Conservation (phyloP, 2,329 filamentous ascomycete genomes). For the Chaetothyriales sp. region DNA sequence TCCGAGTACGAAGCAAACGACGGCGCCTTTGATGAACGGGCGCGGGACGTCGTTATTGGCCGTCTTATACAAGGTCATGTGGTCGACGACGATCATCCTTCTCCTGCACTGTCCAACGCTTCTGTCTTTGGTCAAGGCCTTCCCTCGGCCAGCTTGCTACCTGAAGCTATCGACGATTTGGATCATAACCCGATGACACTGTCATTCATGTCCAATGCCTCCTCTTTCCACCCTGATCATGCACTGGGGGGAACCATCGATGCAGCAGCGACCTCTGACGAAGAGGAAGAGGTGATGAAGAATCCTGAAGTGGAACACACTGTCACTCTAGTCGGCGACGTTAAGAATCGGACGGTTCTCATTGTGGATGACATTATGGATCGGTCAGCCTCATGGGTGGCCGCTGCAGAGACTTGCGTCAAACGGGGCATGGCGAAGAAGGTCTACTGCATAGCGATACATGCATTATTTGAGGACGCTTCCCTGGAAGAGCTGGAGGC, state of each 20-base stretch:
- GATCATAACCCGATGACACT: constrained; percentile 82
- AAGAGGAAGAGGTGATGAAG: constrained; percentile 80
- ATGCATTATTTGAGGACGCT: constrained; percentile 84
- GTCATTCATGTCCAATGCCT: constrained; percentile 64
- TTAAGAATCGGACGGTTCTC: constrained; percentile 74
- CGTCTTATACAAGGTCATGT: constrained; percentile 87
- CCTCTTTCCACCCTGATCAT: constrained; percentile 54
- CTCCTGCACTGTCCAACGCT: constrained; percentile 53
- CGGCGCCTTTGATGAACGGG: constrained; percentile 65
- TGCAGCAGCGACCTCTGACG: constrained; percentile 68
- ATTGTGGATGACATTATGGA: constrained; percentile 99
- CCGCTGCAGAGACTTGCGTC: constrained; percentile 77
- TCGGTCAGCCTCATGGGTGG: constrained; percentile 92
- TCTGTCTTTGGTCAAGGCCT: constrained; percentile 47
- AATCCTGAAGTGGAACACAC: constrained; percentile 77
- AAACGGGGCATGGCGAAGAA: constrained; percentile 84
- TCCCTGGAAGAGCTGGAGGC: constrained; percentile 78
- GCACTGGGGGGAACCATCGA: constrained; percentile 75
- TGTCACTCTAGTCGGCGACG: constrained; percentile 94
- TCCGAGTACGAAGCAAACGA: constrained; percentile 32
- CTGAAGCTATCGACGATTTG: constrained; percentile 35
- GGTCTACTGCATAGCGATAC: constrained; percentile 95
- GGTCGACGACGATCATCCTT: constrained; percentile 84
- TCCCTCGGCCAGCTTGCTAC: constrained; percentile 33
- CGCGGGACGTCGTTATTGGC: constrained; percentile 79